Base-by-base conservation (phyloP, 768 basidiomycete species). In the Auricularia sp. region DNA sequence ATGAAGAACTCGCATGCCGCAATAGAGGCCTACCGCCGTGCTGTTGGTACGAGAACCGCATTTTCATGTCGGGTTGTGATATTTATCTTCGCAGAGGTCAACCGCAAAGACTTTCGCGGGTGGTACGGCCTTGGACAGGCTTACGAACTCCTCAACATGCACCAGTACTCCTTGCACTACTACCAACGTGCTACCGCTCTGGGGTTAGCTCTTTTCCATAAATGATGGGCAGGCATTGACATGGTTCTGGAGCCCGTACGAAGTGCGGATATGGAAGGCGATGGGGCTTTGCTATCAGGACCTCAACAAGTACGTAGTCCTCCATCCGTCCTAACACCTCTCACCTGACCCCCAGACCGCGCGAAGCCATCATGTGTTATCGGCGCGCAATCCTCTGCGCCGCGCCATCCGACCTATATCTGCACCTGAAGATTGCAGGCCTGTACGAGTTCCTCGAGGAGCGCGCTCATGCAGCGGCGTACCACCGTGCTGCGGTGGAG, bases 91-190 rank as follows among this genome's bases (percentile, higher is more conserved):
- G 39, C 39, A 42, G 96, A 98, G 71, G 88, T 97, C 68, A 96
- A 96, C 71, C 84, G 92, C 63, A 97, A 98, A 72, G 97, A 99
- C 76, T 98, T 97, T 71, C 78, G 96, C 65, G 96, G 95, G 5
- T 99, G 97, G 97, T 98, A 95, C 75, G 97, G 97, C 42, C 86
- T 99, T 62, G 97, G 96, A 3, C 97, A 99, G 73, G 93, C 96
- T 12, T 99, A 98, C 72, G 96, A 98, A 71, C 81, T 99, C 29
- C 77, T 98, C 62, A 94, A 90, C 71, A 98, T 98, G 95, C 93
- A 93, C 67, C 87, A 92, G 72, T 98, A 98, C 77, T 90, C 96
- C 4, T 79, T 98, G 35, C 87, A 96, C 74, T 99, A 98, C 75
- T 98, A 95, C 72, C 95, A 98, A 71, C 87, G 92, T 70, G 95